phyloP scores from a whole-genome alignment of 305 asterid genomes.

The Fraxinus greggii region DNA sequence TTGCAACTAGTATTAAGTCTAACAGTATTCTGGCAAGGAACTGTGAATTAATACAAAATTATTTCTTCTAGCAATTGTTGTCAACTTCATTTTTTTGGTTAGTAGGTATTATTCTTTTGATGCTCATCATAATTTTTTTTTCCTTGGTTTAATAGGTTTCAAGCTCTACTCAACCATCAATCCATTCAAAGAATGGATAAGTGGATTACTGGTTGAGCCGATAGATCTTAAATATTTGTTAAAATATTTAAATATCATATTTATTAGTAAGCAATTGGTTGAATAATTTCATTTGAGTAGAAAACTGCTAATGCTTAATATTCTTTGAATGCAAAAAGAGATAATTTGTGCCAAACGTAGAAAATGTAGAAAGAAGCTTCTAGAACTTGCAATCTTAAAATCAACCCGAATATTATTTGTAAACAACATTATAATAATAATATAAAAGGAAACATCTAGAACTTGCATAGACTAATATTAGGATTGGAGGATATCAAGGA shows the following conservation, averaged over 20 bases:
- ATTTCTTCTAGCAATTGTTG: background rate
- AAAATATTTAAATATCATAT: too few species aligned
- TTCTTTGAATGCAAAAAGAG: too few species aligned
- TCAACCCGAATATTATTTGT: background rate
- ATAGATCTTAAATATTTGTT: too few species aligned
- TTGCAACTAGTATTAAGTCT: too few species aligned
- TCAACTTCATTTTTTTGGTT: too few species aligned
- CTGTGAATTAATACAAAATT: background rate
- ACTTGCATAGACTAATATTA: too few species aligned
- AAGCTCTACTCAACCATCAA: background rate
- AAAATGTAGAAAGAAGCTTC: background rate
- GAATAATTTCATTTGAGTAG: background rate
- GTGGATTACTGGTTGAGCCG: too few species aligned
- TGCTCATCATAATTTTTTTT: background rate
- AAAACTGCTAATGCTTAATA: background rate
- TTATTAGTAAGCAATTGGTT: too few species aligned
- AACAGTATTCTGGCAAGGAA: background rate
- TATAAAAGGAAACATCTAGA: too few species aligned
- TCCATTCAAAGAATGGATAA: background rate
- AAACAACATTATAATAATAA: too few species aligned
- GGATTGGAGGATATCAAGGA: too few species aligned
- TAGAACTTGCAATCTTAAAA: background rate
- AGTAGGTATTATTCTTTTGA: background rate
- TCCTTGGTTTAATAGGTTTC: background rate
- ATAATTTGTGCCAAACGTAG: background rate